Conservation (phyloP, 176 grass and related monocot genomes). For the Oryza australiensis region DNA sequence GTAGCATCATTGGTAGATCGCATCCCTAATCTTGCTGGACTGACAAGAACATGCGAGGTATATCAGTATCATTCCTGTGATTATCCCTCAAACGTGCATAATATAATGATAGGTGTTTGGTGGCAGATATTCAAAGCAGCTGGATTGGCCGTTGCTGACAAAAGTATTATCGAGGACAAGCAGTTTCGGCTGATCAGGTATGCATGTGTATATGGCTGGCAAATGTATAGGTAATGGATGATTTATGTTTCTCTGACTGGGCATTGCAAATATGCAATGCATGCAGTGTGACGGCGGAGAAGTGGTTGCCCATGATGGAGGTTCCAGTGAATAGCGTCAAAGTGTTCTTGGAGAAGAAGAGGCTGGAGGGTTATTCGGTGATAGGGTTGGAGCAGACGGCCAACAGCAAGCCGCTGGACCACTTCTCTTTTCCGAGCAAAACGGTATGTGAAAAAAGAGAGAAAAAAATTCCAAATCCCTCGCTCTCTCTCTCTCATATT, state of each 20-base stretch:
- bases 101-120: neutral
- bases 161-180: conserved; percentile 72
- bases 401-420: conserved; percentile 69
- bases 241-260: neutral
- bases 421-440: conserved; percentile 66
- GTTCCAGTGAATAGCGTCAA: conserved; percentile 67
- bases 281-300: conserved; percentile 86
- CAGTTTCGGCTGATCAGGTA: conserved; percentile 94
- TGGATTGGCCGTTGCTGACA: conserved; percentile 67
- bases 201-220: neutral
- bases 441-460: conserved; percentile 39
- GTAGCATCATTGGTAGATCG: conserved; percentile 84
- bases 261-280: neutral
- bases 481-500: too few species aligned
- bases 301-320: conserved; percentile 83
- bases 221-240: neutral
- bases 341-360: conserved; percentile 68
- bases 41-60: conserved; percentile 87
- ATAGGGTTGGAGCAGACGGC: conserved; percentile 94
- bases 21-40: conserved; percentile 89
- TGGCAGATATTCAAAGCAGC: conserved; percentile 69
- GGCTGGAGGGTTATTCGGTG: conserved; percentile 62
- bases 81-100: neutral
- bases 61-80: neutral
- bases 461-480: too few species aligned